A percentile compares a stretch with the other conserved stretches of the same genome.
Evolutionary conservation across 768 basidiomycete species (phyloP).

Genomic region (Hortiboletus campestris): DNA sequence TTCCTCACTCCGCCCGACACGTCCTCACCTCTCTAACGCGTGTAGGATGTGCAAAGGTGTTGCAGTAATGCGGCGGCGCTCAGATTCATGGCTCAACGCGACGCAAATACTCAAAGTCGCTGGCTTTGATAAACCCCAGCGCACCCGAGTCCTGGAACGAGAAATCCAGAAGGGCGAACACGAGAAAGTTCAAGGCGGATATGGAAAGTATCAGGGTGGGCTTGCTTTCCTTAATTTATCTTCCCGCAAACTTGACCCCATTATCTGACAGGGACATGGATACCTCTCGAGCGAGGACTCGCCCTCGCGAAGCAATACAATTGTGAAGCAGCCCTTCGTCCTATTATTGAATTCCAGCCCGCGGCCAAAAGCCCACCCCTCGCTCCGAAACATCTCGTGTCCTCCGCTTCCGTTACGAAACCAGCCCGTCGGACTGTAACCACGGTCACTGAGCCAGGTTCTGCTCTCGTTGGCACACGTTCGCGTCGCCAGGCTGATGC

Average conservation of each 20-base stretch:
- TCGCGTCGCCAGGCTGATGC: conserved; percentile 51
- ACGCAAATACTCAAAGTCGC: conserved; percentile 99
- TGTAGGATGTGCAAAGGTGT: conserved; percentile 91
- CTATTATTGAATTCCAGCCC: conserved; percentile 93
- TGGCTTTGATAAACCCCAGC: conserved; percentile 97
- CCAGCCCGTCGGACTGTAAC: conserved; percentile 28
- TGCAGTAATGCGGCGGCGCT: conserved; percentile 95
- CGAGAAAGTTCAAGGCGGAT: conserved; percentile 99
- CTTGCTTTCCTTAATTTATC: conserved; percentile 11
- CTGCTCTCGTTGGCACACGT: conserved; percentile 46
- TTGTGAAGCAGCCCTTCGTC: conserved; percentile 80
- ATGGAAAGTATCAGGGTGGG: conserved; percentile 98
- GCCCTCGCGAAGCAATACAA: conserved; percentile 88
- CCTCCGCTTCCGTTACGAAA: conserved; percentile 47
- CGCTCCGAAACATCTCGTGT: conserved; percentile 93
- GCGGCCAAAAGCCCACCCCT: conserved; percentile 88
- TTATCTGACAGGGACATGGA: conserved; percentile 85
- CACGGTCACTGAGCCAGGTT: conserved; percentile 14
- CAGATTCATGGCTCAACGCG: conserved; percentile 98
- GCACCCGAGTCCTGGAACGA: conserved; percentile 94
- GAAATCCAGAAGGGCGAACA: conserved; percentile 99
- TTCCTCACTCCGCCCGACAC: conserved; percentile 36
- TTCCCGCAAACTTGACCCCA: not conserved
- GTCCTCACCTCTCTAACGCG: conserved; percentile 39
- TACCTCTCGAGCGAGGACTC: conserved; percentile 90